Base-by-base conservation (phyloP, 73 alveolate genomes). In the Paramecium tetraurelia region DNA sequence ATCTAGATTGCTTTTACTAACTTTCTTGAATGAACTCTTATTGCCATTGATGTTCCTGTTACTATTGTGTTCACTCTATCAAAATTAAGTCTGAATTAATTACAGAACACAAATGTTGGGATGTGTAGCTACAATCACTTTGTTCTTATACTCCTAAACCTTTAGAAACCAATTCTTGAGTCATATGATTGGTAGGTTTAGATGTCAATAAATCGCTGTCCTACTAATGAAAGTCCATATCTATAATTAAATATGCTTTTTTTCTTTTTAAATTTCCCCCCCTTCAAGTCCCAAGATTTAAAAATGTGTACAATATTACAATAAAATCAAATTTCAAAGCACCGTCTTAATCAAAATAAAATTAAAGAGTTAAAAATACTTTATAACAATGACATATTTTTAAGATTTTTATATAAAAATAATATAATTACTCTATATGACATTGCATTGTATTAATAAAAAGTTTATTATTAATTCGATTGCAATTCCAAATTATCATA, bases 21-120 rank as follows among this genome's bases (percentile, higher is more conserved):
- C 33, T 38, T 72, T 72, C 86, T 72, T 72, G 18, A 72, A 72
- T 72, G 86, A 72, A 72, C 86, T 72, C 35, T 18, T 72, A 40
- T 38, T 72, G 14, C n/a, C 12, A 21, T 72, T 33, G 33, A 72
- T 72, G 86, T 72, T 72, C 46, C 86, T 40, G 57, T 72, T 40
- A 33, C 84, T 27, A 63, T 63, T 63, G 50, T 7, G 24, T 33
- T 63, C 84, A 33, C 84, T 63, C 84, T 63, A 63, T 33, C 46
- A 63, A 63, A 63, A 33, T 63, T 63, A 63, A 63, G 84, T 63
- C 69, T 53, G 44, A 14, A 63, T 31, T 63, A 63, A 31, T 63
- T 63, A 63, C 84, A 27, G 84, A 63, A 33, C 84, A 63, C 14
- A 21, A 35, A 36, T 72, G 86, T n/a, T 36, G 33, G 21, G 86